Conservation (phyloP, 805 yeast genomes). For the Schwanniomyces sp. region DNA sequence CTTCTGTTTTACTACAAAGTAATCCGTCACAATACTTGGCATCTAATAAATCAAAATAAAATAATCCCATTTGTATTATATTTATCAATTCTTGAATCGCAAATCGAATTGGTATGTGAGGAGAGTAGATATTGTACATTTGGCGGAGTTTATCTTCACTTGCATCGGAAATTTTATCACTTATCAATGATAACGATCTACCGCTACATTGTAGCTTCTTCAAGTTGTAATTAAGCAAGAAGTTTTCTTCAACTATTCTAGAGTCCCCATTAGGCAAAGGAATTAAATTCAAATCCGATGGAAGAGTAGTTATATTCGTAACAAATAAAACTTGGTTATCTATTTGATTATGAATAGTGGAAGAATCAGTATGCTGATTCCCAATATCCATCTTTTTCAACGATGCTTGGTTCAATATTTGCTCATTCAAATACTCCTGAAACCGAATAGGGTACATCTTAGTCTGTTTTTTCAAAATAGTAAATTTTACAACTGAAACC, state of each 20-base stretch:
- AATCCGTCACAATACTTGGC: conserved; percentile 80
- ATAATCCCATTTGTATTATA: conserved; percentile 71
- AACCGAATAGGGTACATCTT: conserved; percentile 52
- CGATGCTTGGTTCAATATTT: conserved; percentile 64
- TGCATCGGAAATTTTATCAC: conserved; percentile 69
- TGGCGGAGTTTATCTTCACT: conserved; percentile 79
- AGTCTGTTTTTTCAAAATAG: conserved; percentile 49
- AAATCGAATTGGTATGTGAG: conserved; percentile 53
- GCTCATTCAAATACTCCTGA: conserved; percentile 61
- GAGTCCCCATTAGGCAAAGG: conserved; percentile 65
- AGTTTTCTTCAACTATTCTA: conserved; percentile 51
- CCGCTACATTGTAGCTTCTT: conserved; percentile 82
- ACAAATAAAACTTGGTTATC: conserved; percentile 54
- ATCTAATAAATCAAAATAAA: conserved; percentile 72
- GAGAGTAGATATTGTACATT: conserved; percentile 58
- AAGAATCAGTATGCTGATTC: background rate
- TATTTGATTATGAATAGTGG: background rate
- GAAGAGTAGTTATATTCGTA: conserved; percentile 78
- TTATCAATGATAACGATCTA: conserved; percentile 70
- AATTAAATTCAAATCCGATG: conserved; percentile 69
- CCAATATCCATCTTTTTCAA: conserved; percentile 51
- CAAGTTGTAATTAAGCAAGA: conserved; percentile 73
- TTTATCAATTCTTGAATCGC: conserved; percentile 76
- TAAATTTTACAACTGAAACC: conserved; percentile 56
- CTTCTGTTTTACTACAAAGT: conserved; percentile 73